Percentiles rank a stretch among this genome's conserved stretches.
Conservation (phyloP, 169 alveolate species). For the Eimeria brunetti region DNA sequence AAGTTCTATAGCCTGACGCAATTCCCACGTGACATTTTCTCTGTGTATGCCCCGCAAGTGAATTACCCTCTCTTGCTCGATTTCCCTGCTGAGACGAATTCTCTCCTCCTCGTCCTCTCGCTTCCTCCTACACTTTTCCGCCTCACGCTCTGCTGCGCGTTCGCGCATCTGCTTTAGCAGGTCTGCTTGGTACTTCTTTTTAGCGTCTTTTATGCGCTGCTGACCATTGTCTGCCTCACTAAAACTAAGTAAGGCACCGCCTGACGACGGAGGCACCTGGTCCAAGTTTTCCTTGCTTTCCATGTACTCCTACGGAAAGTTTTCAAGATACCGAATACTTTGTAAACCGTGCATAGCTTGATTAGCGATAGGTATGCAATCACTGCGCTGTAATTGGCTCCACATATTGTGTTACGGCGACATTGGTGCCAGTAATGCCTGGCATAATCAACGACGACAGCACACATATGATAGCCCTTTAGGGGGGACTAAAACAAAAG, state of each 20-base stretch:
- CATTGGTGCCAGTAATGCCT: neutral
- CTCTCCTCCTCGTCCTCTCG: conserved; percentile 57
- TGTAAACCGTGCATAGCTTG: neutral
- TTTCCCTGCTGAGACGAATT: conserved; percentile 52
- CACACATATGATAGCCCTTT: neutral
- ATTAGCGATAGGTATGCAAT: neutral
- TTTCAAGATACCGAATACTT: neutral
- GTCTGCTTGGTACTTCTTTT: conserved; percentile 42
- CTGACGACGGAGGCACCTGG: neutral
- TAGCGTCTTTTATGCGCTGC: conserved; percentile 36
- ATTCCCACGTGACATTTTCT: neutral
- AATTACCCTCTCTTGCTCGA: conserved; percentile 50
- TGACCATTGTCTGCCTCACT: conserved; percentile 3
- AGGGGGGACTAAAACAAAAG: neutral
- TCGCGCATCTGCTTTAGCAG: conserved; percentile 51
- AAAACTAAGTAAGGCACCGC: neutral
- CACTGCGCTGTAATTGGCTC: neutral
- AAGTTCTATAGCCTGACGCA: neutral
- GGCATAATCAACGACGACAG: neutral
- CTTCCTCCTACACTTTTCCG: conserved; percentile 26
- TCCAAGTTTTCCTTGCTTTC: neutral
- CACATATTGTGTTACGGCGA: neutral
- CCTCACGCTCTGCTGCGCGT: conserved; percentile 42
- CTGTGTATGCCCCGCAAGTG: neutral
- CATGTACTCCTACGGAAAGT: neutral